These are phyloP conservation scores for Blastocystis sp. DNA, from an alignment of 352 stramenopile genomes.

Conservation along the genomic window DNA sequence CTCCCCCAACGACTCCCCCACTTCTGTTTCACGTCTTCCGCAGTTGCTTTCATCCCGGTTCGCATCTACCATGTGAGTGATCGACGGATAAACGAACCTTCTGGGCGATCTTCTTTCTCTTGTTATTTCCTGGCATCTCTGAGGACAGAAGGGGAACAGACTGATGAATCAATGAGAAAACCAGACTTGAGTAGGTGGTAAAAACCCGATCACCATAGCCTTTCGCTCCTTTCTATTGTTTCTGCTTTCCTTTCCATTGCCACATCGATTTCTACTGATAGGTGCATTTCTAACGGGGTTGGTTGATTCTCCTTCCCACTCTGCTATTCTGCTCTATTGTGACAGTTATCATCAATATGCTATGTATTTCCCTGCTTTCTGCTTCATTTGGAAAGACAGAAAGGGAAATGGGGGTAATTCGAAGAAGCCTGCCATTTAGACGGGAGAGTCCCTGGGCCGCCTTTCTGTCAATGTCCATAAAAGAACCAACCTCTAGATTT, in stretches of 20 bases:
- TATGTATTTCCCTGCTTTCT: no score
- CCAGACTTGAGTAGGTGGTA: neutral
- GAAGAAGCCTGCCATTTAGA: neutral
- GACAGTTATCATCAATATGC: neutral
- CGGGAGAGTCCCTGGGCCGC: neutral
- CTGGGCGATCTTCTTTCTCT: constrained; percentile 50
- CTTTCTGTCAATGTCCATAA: neutral
- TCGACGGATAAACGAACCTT: constrained; percentile 27
- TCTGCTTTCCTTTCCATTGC: neutral
- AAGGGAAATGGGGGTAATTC: neutral
- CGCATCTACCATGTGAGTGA: constrained; percentile 25
- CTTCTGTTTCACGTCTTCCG: neutral
- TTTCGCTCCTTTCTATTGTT: neutral
- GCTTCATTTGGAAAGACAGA: neutral
- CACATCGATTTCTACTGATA: neutral
- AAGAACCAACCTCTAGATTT: neutral
- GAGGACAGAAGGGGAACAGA: neutral
- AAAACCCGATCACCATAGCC: constrained; percentile 24
- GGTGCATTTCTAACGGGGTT: neutral
- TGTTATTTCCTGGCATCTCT: constrained; percentile 34
- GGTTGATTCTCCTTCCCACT: neutral
- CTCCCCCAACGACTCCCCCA: neutral
- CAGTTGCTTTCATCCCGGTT: constrained; percentile 51
- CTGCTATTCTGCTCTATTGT: neutral
- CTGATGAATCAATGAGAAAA: constrained; percentile 28